Evolutionary conservation across 2,329 filamentous ascomycete species (phyloP).

Genomic region (Sarocladium brachiariae): DNA sequence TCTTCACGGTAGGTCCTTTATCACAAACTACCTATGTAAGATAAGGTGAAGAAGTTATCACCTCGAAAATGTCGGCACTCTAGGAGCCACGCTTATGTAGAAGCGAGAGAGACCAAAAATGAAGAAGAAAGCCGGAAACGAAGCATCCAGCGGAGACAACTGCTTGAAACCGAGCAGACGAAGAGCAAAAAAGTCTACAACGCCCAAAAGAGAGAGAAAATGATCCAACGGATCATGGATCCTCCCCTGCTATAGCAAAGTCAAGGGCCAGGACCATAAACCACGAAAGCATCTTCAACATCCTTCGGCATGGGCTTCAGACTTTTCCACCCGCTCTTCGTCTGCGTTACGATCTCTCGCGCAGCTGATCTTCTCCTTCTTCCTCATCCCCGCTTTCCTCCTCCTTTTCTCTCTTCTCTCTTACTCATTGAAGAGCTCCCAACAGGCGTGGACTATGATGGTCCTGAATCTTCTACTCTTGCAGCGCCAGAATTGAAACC

Average conservation of each 20-base stretch:
- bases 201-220: background rate
- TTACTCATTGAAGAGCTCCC: background rate
- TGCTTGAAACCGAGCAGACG: too few relatives aligned
- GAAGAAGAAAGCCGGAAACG: background rate
- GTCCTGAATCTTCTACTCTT: conserved; percentile 23
- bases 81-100: conserved; percentile 45
- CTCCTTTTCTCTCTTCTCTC: too few relatives aligned
- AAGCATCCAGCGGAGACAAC: too few relatives aligned
- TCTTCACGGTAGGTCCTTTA: too few relatives aligned
- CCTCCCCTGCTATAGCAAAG: conserved; percentile 3
- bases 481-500: background rate
- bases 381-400: background rate
- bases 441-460: conserved; percentile 49
- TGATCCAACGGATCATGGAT: background rate
- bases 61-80: conserved; percentile 37
- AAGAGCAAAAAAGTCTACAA: background rate
- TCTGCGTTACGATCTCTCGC: too few relatives aligned
- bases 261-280: background rate
- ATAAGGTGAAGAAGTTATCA: too few relatives aligned
- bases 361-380: too few relatives aligned
- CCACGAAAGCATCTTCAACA: background rate
- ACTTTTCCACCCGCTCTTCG: background rate
- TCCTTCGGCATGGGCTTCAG: too few relatives aligned
- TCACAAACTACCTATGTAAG: too few relatives aligned
- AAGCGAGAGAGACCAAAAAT: conserved; percentile 13